Base-by-base conservation (phyloP, 768 basidiomycete genomes). In the Xerocomellus intermedius region DNA sequence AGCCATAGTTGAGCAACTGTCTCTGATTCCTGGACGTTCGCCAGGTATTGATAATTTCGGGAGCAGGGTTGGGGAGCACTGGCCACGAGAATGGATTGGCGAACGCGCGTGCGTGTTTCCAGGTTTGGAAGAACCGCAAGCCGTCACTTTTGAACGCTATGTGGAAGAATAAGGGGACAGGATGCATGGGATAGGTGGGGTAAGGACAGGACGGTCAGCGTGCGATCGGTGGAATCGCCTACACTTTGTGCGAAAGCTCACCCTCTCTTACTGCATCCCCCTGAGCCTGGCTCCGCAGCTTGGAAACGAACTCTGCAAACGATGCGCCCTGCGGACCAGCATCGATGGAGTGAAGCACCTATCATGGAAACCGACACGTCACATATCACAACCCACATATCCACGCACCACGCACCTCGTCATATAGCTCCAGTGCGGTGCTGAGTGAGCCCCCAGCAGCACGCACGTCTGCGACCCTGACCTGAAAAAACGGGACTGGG, bases 21-120 rank as follows among this genome's bases (percentile, higher is more conserved):
- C 60, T 59, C 44, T 71, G 67, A 37, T 62, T 16, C 8, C 35
- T 53, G 4, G 55, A 64, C 12, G 67, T 60, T 42, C 56, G 58
- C 69, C 69, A 70, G 3, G 62, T 19, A 3, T 46, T 58, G 42
- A 72, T 57, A n/a, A 71, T 65, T 14, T 71, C 69, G 16, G 64
- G 60, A 8, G 69, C 61, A 19, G 30, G 57, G 0, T 41, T 0
- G 3, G 69, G 69, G 2, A 72, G 64, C 67, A 73, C 67, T 0
- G 69, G 69, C 69, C 71, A 70, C 9, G 59, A 64, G 53, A 71
- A 73, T 0, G 69, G 69, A 33, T 67, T 71, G 1, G 71, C 65
- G 16, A 73, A 72, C 39, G 71, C 53, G 14, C 69, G 63, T 3
- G 69, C 59, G 3, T 60, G 67, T 42, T 71, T 71, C 69, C 69